These are phyloP conservation scores for Quillaja saponaria DNA, from an alignment of 306 rosid species.

Conservation along the genomic window DNA sequence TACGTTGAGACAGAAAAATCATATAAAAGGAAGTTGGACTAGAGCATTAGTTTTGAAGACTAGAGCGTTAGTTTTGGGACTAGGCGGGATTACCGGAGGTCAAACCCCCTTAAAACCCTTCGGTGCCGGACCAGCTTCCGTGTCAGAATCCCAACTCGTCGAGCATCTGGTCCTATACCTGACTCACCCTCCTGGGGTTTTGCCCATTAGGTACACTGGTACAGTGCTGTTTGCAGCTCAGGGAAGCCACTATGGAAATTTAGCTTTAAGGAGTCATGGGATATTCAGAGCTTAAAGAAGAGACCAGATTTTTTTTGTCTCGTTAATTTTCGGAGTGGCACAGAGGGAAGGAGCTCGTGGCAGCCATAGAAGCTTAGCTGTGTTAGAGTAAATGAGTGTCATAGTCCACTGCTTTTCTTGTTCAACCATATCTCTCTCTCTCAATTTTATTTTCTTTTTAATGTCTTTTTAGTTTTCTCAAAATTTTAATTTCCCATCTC, in stretches of 20 bases:
- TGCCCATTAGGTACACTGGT: neutral
- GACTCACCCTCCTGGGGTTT: neutral
- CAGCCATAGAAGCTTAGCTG: neutral
- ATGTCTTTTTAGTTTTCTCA: constrained; percentile 19
- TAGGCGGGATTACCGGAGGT: constrained; percentile 51
- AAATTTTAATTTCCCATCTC: constrained; percentile 26
- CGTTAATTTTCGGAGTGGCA: too few relatives aligned
- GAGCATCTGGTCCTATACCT: constrained; percentile 3
- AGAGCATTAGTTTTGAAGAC: too few relatives aligned
- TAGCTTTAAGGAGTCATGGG: constrained; percentile 16
- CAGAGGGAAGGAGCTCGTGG: too few relatives aligned
- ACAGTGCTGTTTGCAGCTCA: neutral
- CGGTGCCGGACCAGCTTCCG: constrained; percentile 43
- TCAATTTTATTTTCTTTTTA: constrained; percentile 15
- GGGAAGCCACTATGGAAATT: neutral
- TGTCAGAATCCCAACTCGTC: constrained; percentile 14
- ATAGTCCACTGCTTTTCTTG: constrained; percentile 10
- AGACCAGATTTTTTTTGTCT: neutral
- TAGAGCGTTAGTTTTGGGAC: constrained; percentile 27
- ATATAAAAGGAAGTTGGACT: neutral
- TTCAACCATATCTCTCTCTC: constrained; percentile 19
- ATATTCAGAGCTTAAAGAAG: neutral
- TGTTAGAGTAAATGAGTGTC: constrained; percentile 1
- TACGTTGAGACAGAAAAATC: neutral
- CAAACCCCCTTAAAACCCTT: constrained; percentile 34